phyloP scores from a whole-genome alignment of 192 early-diverging fungal species.

The Mortierella claussenii region DNA sequence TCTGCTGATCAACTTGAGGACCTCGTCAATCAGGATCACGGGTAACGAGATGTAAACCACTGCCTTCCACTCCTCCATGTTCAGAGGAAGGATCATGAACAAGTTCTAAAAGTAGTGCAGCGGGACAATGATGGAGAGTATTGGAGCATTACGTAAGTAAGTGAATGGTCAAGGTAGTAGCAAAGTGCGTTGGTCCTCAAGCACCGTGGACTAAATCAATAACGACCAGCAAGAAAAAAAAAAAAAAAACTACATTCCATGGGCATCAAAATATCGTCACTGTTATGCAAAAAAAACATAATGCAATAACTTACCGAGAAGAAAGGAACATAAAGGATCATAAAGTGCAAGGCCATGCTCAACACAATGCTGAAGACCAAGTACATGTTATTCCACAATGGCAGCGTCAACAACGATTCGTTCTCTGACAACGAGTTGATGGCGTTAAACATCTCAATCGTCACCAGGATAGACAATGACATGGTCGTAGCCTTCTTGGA shows the following conservation, averaged over 20 bases:
- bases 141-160: too few relatives aligned
- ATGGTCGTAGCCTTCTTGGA: conserved; percentile 93
- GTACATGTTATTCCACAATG: conserved; percentile 92
- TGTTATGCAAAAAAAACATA: background rate
- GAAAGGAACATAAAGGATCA: conserved; percentile 98
- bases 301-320: conserved; percentile 69
- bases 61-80: conserved; percentile 88
- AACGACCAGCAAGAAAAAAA: conserved; percentile 5
- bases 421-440: conserved; percentile 98
- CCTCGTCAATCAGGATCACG: conserved; percentile 93
- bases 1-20: conserved; percentile 81
- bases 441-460: conserved; percentile 99
- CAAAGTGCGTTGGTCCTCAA: too few relatives aligned
- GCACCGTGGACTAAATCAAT: too few relatives aligned
- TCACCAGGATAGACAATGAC: conserved; percentile 93
- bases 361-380: conserved; percentile 85
- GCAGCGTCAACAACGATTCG: conserved; percentile 89
- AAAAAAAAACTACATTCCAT: background rate
- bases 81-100: conserved; percentile 92
- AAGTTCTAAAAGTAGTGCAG: conserved; percentile 60
- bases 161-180: too few relatives aligned
- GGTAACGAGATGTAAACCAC: conserved; percentile 91
- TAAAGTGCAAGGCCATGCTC: conserved; percentile 94
- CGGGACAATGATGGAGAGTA: background rate
- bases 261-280: background rate